Percentiles rank a stretch among this genome's conserved stretches.
Evolutionary conservation across 2,329 filamentous ascomycete species (phyloP).

Genomic region (Botrytis deweyae): DNA sequence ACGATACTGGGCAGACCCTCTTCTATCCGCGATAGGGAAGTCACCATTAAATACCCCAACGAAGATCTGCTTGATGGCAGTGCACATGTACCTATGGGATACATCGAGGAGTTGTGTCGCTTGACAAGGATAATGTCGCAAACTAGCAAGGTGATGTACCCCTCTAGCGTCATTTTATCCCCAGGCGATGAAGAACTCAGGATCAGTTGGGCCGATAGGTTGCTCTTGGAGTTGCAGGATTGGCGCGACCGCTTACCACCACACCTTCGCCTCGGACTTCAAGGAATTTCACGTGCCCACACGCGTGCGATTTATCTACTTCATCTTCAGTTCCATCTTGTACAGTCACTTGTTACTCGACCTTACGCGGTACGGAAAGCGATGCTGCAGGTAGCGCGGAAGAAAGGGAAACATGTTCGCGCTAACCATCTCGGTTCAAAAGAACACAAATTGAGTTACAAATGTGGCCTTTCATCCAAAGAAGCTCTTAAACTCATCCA

Average conservation of each 20-base stretch:
- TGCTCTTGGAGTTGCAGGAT: conserved; percentile 32
- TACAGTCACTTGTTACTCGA: conserved; percentile 34
- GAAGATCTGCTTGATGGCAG: conserved; percentile 36
- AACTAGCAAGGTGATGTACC: conserved; percentile 36
- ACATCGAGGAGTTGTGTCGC: conserved; percentile 33
- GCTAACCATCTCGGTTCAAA: conserved; percentile 34
- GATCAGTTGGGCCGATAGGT: conserved; percentile 29
- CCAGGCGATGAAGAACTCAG: conserved; percentile 31
- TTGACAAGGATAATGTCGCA: conserved; percentile 33
- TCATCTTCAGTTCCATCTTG: conserved; percentile 37
- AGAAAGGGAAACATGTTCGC: conserved; percentile 33
- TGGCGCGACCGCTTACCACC: conserved; percentile 35
- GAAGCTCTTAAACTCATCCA: conserved; percentile 31
- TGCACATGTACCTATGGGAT: conserved; percentile 32
- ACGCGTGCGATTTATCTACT: conserved; percentile 34
- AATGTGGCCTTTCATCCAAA: conserved; percentile 33
- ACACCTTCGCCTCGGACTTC: conserved; percentile 30
- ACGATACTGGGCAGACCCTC: conserved; percentile 36
- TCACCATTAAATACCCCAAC: conserved; percentile 36
- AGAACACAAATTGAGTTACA: conserved; percentile 32
- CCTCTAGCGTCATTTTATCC: conserved; percentile 25
- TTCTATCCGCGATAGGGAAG: conserved; percentile 36
- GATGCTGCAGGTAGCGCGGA: conserved; percentile 33
- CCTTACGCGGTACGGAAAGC: conserved; percentile 38
- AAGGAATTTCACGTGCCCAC: conserved; percentile 28